phyloP scores from a whole-genome alignment of 257 asterid genomes.

The Fraxinus excelsior region DNA sequence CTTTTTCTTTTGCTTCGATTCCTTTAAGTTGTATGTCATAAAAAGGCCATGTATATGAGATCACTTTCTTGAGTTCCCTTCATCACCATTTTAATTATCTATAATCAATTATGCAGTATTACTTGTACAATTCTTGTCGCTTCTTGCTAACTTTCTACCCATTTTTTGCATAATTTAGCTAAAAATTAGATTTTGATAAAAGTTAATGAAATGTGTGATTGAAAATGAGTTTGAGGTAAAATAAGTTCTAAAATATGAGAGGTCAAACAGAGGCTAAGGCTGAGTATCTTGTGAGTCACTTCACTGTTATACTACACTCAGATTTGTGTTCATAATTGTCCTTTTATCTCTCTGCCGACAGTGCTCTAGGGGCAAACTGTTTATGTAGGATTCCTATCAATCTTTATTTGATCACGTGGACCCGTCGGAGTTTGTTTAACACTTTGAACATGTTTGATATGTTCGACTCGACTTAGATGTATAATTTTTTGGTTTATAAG shows the following conservation, averaged over 20 bases:
- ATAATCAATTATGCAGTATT: neutral
- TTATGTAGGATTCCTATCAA: neutral
- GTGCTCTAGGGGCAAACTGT: neutral
- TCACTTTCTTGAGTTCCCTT: neutral
- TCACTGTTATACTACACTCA: neutral
- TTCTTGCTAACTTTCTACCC: neutral
- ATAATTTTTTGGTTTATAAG: neutral
- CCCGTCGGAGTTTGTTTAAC: neutral
- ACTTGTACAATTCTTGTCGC: neutral
- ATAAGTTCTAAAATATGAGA: no score
- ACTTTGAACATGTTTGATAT: neutral
- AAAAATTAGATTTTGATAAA: no score
- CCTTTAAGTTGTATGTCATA: neutral
- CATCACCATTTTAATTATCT: neutral
- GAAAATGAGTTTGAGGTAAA: no score
- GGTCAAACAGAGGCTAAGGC: no score
- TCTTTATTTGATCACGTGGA: neutral
- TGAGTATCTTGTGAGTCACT: neutral
- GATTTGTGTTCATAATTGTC: neutral
- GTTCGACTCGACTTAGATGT: neutral
- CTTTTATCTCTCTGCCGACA: neutral
- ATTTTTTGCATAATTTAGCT: neutral
- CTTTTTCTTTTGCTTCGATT: neutral
- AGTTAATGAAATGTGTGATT: no score
- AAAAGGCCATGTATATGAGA: neutral